Evolutionary conservation across 306 rosid species (phyloP).

Genomic region (Betula pendula): DNA sequence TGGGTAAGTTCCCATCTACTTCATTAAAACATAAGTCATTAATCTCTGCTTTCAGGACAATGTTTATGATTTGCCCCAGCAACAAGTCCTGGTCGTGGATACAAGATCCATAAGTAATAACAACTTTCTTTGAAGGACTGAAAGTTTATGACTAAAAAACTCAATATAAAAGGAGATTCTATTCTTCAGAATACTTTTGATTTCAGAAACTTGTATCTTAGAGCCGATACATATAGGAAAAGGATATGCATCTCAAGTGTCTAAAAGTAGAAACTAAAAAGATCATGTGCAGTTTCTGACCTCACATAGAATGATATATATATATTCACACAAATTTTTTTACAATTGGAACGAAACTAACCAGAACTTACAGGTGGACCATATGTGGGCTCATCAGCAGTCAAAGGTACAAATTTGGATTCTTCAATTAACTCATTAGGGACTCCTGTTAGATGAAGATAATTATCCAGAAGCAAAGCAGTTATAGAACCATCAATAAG

Average conservation of each 20-base stretch:
- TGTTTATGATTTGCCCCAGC: not conserved
- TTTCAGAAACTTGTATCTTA: not conserved
- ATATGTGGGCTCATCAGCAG: conserved; percentile 64
- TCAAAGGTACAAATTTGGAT: conserved; percentile 85
- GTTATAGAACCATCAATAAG: not conserved
- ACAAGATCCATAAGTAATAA: not conserved
- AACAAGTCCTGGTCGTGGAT: not conserved
- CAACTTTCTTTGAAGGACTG: not conserved
- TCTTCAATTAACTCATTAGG: conserved; percentile 71
- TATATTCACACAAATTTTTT: conserved; percentile 14
- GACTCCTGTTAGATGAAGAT: conserved; percentile 46
- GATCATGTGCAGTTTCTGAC: not conserved
- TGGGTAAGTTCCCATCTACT: conserved; percentile 10
- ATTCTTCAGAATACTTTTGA: not conserved
- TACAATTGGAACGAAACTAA: conserved; percentile 53
- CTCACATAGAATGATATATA: not conserved
- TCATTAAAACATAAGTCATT: not conserved
- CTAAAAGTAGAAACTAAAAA: not conserved
- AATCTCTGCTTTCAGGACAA: not conserved
- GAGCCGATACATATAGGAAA: not conserved
- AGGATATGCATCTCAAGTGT: not conserved
- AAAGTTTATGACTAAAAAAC: not conserved
- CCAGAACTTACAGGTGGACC: conserved; percentile 99
- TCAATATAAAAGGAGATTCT: not conserved
- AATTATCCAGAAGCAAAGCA: conserved; percentile 10